Evolutionary conservation across 176 grass and related monocot species (phyloP), one percentile per base, ranked within the genome.

Genomic region (Aegilops umbellulata): DNA sequence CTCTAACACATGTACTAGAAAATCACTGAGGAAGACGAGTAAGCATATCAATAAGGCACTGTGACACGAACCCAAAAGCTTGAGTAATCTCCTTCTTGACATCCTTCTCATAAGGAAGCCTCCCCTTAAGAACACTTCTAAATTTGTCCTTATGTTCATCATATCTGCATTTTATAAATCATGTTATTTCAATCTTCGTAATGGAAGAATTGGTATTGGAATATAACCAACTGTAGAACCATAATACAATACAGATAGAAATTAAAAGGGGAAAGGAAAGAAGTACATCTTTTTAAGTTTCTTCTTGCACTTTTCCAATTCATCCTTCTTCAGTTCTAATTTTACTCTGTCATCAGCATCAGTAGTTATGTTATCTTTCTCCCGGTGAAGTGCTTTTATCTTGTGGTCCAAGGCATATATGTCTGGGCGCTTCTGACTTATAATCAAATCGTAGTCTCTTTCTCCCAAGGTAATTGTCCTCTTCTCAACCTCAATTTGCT

Each of bases 401-500:
- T 92, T 92, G 58, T 92, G 92, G 11, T 98, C 93, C 93, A 98
- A 86, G 38, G 77, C 80, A 76, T 81, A 93, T 62, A 95, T 89
- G n/a, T 95, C 93, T 67, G 89, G 92, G 36, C 87, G 81, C 62
- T 95, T 98, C 65, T 92, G 79, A 79, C 42, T 83, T 88, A 98
- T 90, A 66, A 79, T 90, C 24, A 81, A 82, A 53, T 95, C 95
- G 81, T 92, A 98, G 60, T 98, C 86, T 69, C 67, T 89, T 86
- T 95, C 91, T 81, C 41, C 64, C 23, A 98, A 77, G 25, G 87
- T 70, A 82, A 85, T 60, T 60, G 92, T 87, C 89, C 90, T 98
- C 87, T 86, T 92, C 77, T 98, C 91, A 73, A 95, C 26, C 83
- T 98, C 93, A 73, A 92, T 93, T 95, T 97, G 93, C 95, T 97